Evolutionary conservation across 2,329 filamentous ascomycete genomes (phyloP), one percentile per base, ranked within the genome.

Genomic region (Alternaria brassicicola): DNA sequence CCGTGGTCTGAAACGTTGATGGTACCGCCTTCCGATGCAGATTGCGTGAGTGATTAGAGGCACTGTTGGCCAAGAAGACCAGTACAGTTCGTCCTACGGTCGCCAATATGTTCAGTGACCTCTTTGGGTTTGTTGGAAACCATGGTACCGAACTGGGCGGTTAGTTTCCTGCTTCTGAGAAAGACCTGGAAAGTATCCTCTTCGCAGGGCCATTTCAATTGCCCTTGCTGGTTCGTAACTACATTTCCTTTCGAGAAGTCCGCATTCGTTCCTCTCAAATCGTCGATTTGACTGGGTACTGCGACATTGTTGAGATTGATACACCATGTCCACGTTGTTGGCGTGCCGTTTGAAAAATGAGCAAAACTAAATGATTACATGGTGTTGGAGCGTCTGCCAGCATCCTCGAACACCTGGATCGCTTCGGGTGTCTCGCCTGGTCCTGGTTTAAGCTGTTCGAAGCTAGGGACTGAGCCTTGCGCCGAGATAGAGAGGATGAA

Each of bases 31-130:
- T 31, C 46, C 17, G 50, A 28, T 4, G 31, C 49, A 35, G 52
- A 19, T 17, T 54, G 7, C 12, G 25, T 33, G 25, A 55, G 33
- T 8, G 52, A 55, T 10, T 13, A n/a, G 2, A 33, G 21, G 41
- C 52, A 55, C 17, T 55, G 15, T 8, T 49, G 41, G 10, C 52
- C 43, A 12, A 55, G 35, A 13, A 55, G 21, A 8, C 23, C 12
- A 12, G 43, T 35, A 28, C 52, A 55, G 13, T 55, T 43, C 52
- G n/a, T 48, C 48, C 10, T n/a, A n/a, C n/a, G n/a, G n/a, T 55
- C 52, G 9, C 28, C 42, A 19, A 39, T 35, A 9, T 33, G 12
- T 13, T 30, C 21, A 4, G 52, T 55, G n/a, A 55, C n/a, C 3
- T 39, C 31, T 6, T 25, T n/a, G 3, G 52, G 43, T 33, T 48